Conservation (phyloP, 139 green algal species). For the Picochlorum sp. region DNA sequence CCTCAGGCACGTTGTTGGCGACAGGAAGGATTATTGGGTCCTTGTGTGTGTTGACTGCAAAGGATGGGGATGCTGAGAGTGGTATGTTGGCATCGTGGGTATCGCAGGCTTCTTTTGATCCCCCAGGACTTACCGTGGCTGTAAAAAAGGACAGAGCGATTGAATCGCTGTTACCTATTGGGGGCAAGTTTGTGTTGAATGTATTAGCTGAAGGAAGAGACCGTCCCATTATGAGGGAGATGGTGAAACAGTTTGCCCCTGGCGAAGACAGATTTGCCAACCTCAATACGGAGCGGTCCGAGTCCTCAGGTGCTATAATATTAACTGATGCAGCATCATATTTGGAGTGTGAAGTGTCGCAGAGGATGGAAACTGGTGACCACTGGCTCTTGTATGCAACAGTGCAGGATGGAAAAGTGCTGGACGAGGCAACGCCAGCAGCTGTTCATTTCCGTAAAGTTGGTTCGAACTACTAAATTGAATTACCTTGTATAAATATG, state of each 20-base stretch:
- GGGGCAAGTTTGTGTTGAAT: conserved; percentile 73
- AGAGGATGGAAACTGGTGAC: conserved; percentile 75
- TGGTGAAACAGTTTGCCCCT: conserved; percentile 74
- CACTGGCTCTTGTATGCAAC: conserved; percentile 73
- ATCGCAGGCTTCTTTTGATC: conserved; percentile 78
- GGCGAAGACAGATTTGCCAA: conserved; percentile 76
- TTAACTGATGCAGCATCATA: conserved; percentile 43
- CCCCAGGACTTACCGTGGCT: conserved; percentile 82
- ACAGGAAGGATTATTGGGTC: conserved; percentile 84
- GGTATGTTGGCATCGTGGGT: conserved; percentile 94
- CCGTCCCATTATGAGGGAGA: conserved; percentile 52
- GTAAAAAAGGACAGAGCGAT: conserved; percentile 91
- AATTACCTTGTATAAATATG: neutral
- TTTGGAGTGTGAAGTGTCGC: conserved; percentile 57
- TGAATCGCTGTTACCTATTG: conserved; percentile 69
- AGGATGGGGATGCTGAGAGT: conserved; percentile 62
- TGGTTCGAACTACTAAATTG: conserved; percentile 22
- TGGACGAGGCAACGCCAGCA: conserved; percentile 44
- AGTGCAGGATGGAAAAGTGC: conserved; percentile 63
- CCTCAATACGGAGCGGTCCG: conserved; percentile 36
- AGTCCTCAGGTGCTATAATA: conserved; percentile 39
- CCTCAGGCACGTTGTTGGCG: conserved; percentile 52
- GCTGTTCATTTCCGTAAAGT: conserved; percentile 59
- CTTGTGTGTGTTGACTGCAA: conserved; percentile 78
- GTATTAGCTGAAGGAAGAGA: conserved; percentile 66